phyloP scores from a whole-genome alignment of 441 rosid genomes.

The Geranium incanum region DNA sequence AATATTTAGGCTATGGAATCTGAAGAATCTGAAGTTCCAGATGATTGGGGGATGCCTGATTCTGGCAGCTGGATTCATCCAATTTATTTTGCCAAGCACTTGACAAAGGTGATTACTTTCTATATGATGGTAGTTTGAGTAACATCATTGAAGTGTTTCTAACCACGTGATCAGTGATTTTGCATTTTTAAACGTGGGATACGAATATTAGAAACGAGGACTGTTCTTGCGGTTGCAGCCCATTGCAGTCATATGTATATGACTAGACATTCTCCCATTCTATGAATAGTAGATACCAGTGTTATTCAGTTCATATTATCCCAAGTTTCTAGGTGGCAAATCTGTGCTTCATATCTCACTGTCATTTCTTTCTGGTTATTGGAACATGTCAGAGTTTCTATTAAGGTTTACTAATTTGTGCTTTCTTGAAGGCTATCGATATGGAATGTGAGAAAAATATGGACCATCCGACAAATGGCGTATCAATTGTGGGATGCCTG shows the following conservation, averaged over 20 bases:
- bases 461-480: conserved; percentile 80
- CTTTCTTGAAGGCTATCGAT: conserved; percentile 44
- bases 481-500: conserved; percentile 68
- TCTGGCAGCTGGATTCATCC: conserved; percentile 64
- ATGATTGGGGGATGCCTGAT: conserved; percentile 88
- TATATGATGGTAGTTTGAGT: conserved; percentile 1
- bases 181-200: background rate
- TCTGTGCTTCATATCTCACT: background rate
- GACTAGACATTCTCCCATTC: no score
- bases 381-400: background rate
- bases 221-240: no score
- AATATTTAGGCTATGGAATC: conserved; percentile 51
- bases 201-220: no score
- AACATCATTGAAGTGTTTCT: background rate
- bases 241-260: no score
- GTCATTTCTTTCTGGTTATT: background rate
- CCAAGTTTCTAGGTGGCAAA: no score
- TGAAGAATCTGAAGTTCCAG: conserved; percentile 55
- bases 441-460: conserved; percentile 48
- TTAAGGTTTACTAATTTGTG: conserved; percentile 18
- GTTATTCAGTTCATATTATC: no score
- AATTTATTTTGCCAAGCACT: conserved; percentile 69
- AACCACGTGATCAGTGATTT: background rate
- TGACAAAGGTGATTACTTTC: conserved; percentile 45
- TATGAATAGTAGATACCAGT: no score